Conservation (phyloP, 1,139 yeast genomes). For the Eremothecium sinecaudum region DNA sequence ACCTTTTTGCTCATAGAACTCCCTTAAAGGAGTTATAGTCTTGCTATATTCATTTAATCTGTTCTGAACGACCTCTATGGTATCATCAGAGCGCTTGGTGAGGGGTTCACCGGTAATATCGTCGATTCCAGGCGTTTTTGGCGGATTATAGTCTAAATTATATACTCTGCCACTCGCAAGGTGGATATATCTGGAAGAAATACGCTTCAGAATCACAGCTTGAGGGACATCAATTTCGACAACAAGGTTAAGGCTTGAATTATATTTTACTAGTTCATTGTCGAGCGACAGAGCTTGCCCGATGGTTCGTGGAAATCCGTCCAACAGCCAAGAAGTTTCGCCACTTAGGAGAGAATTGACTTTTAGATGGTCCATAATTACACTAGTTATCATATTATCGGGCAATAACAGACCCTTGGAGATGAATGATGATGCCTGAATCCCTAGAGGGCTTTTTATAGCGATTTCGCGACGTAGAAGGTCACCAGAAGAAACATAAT, state of each 20-base stretch:
- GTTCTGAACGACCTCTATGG: constrained; percentile 54
- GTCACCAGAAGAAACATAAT: constrained; percentile 75
- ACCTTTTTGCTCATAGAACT: constrained; percentile 46
- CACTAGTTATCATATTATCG: constrained; percentile 52
- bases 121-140: constrained; percentile 68
- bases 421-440: constrained; percentile 47
- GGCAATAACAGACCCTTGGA: constrained; percentile 62
- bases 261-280: constrained; percentile 34
- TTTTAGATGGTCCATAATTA: constrained; percentile 46
- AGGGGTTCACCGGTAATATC: constrained; percentile 86
- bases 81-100: constrained; percentile 73
- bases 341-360: constrained; percentile 39
- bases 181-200: constrained; percentile 82
- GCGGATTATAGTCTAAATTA: constrained; percentile 81
- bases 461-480: constrained; percentile 61
- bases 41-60: constrained; percentile 55
- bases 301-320: constrained; percentile 82
- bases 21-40: constrained; percentile 54
- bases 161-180: constrained; percentile 77
- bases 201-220: constrained; percentile 64
- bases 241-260: constrained; percentile 53
- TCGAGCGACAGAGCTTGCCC: constrained; percentile 60
- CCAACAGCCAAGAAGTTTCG: constrained; percentile 60
- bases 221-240: constrained; percentile 81
- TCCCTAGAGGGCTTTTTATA: constrained; percentile 47